phyloP scores from a whole-genome alignment of 179 eudicot species.

The Spinacia oleracea region DNA sequence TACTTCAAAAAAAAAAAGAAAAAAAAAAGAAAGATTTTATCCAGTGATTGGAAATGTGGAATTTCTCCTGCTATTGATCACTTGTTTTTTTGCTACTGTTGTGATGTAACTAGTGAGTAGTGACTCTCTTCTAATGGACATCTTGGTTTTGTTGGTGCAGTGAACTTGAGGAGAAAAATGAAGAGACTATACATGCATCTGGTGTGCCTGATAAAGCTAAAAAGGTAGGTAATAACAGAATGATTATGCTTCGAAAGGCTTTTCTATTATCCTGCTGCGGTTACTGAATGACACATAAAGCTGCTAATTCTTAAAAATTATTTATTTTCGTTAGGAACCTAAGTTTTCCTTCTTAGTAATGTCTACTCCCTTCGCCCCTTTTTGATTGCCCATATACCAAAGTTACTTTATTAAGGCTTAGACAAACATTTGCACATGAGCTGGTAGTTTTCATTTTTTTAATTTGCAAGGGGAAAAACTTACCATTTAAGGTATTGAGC shows the following conservation, averaged over 20 bases:
- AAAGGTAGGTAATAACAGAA: constrained; percentile 44
- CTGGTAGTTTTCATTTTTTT: no score
- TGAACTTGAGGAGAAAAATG: constrained; percentile 37
- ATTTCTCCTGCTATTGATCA: neutral
- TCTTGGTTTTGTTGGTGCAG: constrained; percentile 26
- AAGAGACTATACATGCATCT: constrained; percentile 29
- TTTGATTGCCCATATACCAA: no score
- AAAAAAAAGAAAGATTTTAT: no score
- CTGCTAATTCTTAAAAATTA: neutral
- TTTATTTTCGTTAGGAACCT: neutral
- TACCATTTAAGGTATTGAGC: no score
- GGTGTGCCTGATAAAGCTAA: constrained; percentile 31
- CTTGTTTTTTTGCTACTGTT: neutral
- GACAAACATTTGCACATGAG: no score
- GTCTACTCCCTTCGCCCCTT: no score
- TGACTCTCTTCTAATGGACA: neutral
- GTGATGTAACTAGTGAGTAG: neutral
- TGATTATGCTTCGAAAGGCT: neutral
- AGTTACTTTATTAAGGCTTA: no score
- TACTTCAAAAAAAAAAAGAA: no score
- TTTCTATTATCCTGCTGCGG: neutral
- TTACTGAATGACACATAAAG: neutral
- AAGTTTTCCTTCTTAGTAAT: neutral
- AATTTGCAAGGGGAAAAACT: no score
- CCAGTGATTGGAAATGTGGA: neutral